These are phyloP conservation scores for Aureobasidium sp. DNA, from an alignment of 2,329 filamentous ascomycete species.

Conservation along the genomic window DNA sequence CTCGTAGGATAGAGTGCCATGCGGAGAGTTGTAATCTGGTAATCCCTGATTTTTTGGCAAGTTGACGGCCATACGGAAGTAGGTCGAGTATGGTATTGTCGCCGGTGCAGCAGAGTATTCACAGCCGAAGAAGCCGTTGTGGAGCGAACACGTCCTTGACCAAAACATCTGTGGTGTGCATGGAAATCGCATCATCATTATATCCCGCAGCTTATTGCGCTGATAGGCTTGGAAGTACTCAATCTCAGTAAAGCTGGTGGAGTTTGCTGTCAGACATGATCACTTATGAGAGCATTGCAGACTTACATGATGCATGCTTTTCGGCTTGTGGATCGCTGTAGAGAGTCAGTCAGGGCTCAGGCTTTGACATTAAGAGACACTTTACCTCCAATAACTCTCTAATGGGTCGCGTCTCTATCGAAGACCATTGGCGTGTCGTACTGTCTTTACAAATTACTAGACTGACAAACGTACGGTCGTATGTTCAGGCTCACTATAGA, in stretches of 20 bases:
- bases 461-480: background rate
- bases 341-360: background rate
- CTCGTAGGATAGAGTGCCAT: background rate
- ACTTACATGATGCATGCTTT: background rate
- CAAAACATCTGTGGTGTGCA: background rate
- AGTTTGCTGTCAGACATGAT: background rate
- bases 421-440: background rate
- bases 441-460: background rate
- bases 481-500: background rate
- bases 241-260: background rate
- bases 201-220: background rate
- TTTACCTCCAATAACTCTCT: background rate
- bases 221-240: background rate
- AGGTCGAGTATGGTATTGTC: background rate
- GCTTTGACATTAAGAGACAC: background rate
- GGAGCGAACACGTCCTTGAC: background rate
- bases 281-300: background rate
- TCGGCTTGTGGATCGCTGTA: background rate
- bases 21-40: background rate
- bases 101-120: background rate
- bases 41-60: background rate
- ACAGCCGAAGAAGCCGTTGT: background rate
- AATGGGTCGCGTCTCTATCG: background rate
- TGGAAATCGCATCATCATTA: background rate
- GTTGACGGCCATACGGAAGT: background rate